phyloP scores from a whole-genome alignment of 805 yeast species.

The Myxozyma lipomycoides region DNA sequence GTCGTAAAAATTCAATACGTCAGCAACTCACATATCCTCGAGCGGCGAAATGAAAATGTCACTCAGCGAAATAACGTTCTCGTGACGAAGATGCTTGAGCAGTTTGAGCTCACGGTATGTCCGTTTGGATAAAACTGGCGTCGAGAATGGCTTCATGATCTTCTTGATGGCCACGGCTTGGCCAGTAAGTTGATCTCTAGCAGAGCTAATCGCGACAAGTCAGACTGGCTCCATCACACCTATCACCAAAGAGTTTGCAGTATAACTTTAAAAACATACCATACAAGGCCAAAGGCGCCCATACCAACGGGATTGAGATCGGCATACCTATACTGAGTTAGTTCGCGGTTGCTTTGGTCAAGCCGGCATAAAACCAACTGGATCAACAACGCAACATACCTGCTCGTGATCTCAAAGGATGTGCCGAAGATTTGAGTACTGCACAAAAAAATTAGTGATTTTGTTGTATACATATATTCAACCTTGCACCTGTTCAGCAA shows the following conservation, averaged over 20 bases:
- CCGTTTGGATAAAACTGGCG: constrained; percentile 91
- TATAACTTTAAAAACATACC: constrained; percentile 41
- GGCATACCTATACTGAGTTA: constrained; percentile 54
- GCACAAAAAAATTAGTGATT: constrained; percentile 34
- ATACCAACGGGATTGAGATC: constrained; percentile 97
- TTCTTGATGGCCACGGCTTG: constrained; percentile 96
- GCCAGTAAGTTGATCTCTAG: constrained; percentile 81
- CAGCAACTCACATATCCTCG: constrained; percentile 66
- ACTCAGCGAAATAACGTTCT: constrained; percentile 84
- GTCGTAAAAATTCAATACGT: background rate
- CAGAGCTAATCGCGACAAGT: no score
- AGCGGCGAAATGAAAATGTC: constrained; percentile 92
- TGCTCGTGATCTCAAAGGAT: constrained; percentile 80
- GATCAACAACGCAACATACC: constrained; percentile 32
- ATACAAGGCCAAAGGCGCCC: constrained; percentile 99
- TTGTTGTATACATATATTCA: no score
- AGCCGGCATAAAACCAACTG: constrained; percentile 10
- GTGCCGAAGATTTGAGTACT: constrained; percentile 94
- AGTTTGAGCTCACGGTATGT: constrained; percentile 93
- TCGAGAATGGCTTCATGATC: constrained; percentile 94
- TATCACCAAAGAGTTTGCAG: no score
- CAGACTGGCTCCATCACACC: no score
- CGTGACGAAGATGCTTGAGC: constrained; percentile 89
- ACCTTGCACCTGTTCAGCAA: no score
- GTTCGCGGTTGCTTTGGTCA: no score